Conservation (phyloP, 345 rosid species). For the Lagerstroemia speciosa region DNA sequence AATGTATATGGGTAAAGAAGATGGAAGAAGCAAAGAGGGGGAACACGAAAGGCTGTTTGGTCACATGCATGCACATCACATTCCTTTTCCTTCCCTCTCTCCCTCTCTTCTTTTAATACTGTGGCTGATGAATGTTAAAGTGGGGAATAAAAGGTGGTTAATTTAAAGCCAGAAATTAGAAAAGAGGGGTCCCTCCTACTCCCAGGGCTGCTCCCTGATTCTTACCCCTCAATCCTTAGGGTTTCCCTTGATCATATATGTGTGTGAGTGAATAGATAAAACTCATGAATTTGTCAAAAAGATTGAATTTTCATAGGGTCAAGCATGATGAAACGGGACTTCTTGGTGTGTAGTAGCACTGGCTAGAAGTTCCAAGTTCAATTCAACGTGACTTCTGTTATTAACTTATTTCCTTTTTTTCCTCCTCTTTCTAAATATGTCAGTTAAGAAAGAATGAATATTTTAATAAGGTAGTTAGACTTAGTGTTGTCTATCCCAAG, state of each 20-base stretch:
- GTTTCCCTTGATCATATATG: constrained; percentile 10
- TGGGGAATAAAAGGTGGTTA: constrained; percentile 3
- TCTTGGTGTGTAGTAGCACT: no score
- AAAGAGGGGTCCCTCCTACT: constrained; percentile 25
- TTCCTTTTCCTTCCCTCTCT: constrained; percentile 45
- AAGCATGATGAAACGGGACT: no score
- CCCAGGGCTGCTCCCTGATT: constrained; percentile 34
- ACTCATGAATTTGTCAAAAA: not conserved
- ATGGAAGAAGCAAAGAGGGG: constrained; percentile 12
- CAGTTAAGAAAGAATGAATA: no score
- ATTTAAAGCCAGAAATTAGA: constrained; percentile 1
- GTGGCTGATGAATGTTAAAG: constrained; percentile 37
- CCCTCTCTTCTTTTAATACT: constrained; percentile 54
- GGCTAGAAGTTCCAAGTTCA: no score
- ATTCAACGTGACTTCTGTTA: no score
- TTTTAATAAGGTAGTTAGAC: no score
- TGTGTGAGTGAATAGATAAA: not conserved
- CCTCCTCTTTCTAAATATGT: no score
- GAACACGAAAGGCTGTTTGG: constrained; percentile 78
- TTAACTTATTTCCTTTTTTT: no score
- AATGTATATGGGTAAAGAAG: constrained; percentile 12
- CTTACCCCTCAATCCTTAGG: constrained; percentile 63
- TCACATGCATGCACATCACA: constrained; percentile 88
- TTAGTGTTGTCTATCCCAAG: no score
- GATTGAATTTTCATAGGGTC: not conserved